Percentiles rank a stretch among this genome's conserved stretches.
Evolutionary conservation across 2,329 filamentous ascomycete species (phyloP).

Genomic region (Beauveria medogensis): DNA sequence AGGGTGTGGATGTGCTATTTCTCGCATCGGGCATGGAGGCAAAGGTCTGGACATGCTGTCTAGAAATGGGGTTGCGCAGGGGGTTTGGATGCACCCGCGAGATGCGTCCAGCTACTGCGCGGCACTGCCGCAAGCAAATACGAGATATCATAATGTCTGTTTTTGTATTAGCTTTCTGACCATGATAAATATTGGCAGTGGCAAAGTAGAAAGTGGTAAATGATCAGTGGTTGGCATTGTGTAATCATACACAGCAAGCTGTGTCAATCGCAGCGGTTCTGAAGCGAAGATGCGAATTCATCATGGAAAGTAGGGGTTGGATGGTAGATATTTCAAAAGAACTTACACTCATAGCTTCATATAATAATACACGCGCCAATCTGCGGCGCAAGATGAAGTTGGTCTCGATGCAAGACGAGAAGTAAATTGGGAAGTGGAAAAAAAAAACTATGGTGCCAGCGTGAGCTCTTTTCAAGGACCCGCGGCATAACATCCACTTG

Average conservation of each 20-base stretch:
- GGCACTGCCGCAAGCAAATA: constrained; percentile 28
- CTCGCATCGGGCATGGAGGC: constrained; percentile 3
- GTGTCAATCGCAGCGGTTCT: constrained; percentile 45
- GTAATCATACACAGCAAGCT: constrained; percentile 36
- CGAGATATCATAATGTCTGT: constrained; percentile 29
- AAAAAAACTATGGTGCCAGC: background rate
- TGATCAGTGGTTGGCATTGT: constrained; percentile 33
- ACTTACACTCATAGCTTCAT: constrained; percentile 32
- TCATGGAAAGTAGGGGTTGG: constrained; percentile 23
- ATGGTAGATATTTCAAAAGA: background rate
- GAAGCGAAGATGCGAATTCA: constrained; percentile 37
- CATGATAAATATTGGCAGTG: constrained; percentile 8
- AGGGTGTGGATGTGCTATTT: constrained; percentile 12
- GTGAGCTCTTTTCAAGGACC: constrained; percentile 7
- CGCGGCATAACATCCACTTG: background rate
- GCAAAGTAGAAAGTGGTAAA: constrained; percentile 10
- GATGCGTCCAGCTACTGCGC: constrained; percentile 15
- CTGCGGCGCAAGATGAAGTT: background rate
- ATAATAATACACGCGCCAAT: constrained; percentile 6
- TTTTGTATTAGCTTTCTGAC: constrained; percentile 15
- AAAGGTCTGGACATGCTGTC: constrained; percentile 3
- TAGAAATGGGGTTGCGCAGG: constrained; percentile 3
- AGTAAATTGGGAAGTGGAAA: background rate
- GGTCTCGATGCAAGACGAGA: background rate
- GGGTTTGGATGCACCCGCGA: background rate